A percentile compares a stretch with the other conserved stretches of the same genome.
Conservation (phyloP, 306 rosid genomes). For the Arachis hypogaea region DNA sequence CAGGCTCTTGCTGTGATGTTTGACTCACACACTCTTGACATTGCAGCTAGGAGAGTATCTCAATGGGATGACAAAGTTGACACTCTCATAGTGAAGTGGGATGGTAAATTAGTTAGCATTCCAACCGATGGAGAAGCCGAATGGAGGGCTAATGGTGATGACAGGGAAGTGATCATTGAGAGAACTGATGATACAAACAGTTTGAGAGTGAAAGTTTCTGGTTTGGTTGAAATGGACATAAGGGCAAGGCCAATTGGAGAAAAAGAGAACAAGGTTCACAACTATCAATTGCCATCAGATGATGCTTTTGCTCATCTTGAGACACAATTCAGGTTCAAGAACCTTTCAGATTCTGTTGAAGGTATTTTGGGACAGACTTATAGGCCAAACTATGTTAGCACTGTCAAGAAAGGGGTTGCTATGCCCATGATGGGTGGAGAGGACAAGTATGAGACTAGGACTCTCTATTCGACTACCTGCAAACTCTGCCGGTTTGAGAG, state of each 20-base stretch:
- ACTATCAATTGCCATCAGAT: conserved; percentile 61
- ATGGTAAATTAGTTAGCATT: conserved; percentile 48
- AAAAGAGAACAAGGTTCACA: conserved; percentile 70
- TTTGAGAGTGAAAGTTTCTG: conserved; percentile 59
- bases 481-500: conserved; percentile 60
- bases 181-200: conserved; percentile 68
- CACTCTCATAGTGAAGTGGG: conserved; percentile 64
- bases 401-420: conserved; percentile 72
- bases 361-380: conserved; percentile 82
- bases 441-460: conserved; percentile 59
- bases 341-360: conserved; percentile 57
- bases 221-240: conserved; percentile 64
- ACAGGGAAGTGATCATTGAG: conserved; percentile 64
- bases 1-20: conserved; percentile 73
- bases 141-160: conserved; percentile 54
- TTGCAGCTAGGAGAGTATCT: conserved; percentile 67
- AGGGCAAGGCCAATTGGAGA: conserved; percentile 68
- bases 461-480: conserved; percentile 60
- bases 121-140: conserved; percentile 64
- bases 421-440: conserved; percentile 90
- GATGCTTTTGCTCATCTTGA: conserved; percentile 79
- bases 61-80: conserved; percentile 64
- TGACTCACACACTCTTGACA: conserved; percentile 67
- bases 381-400: conserved; percentile 65
- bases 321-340: conserved; percentile 66